A percentile compares a stretch with the other conserved stretches of the same genome.
phyloP scores from a whole-genome alignment of 2,329 filamentous ascomycete genomes.

The Samsoniella hepiali region DNA sequence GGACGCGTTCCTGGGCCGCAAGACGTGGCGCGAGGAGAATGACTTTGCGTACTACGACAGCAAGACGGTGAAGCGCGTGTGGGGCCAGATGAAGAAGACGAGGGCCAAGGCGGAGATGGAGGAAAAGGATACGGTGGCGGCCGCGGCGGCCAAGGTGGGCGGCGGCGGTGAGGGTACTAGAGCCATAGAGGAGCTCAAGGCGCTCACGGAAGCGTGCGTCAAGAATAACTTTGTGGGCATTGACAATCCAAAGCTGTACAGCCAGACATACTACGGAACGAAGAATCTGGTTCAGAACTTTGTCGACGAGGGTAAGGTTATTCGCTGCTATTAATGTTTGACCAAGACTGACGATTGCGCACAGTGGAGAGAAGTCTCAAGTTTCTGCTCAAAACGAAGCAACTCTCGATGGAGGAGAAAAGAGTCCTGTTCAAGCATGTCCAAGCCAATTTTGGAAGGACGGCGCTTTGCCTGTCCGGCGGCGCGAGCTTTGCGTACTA shows the following conservation, averaged over 20 bases:
- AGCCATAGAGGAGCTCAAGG: slow-evolving; percentile 71
- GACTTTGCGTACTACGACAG: slow-evolving; percentile 84
- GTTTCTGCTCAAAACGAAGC: slow-evolving; percentile 64
- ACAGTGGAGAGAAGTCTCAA: slow-evolving; percentile 63
- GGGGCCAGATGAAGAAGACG: slow-evolving; percentile 67
- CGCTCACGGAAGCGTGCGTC: slow-evolving; percentile 81
- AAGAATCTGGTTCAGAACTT: slow-evolving; percentile 91
- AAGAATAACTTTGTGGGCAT: slow-evolving; percentile 98
- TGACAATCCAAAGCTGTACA: slow-evolving; percentile 92
- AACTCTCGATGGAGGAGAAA: slow-evolving; percentile 71
- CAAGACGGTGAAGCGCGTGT: slow-evolving; percentile 74
- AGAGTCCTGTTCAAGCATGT: slow-evolving; percentile 80
- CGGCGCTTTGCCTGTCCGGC: slow-evolving; percentile 87
- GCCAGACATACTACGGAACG: slow-evolving; percentile 96
- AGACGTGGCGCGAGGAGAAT: slow-evolving; percentile 74
- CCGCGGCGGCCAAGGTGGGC: slow-evolving; percentile 25
- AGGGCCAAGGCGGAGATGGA: slow-evolving; percentile 56
- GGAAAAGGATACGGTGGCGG: slow-evolving; percentile 29
- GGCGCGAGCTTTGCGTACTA: slow-evolving; percentile 96
- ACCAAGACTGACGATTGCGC: slow-evolving; percentile 1
- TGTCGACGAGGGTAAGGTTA: slow-evolving; percentile 68
- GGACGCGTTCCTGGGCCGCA: slow-evolving; percentile 77
- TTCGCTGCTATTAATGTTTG: neutral
- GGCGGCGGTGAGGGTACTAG: slow-evolving; percentile 39
- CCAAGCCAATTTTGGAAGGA: slow-evolving; percentile 86